phyloP scores from a whole-genome alignment of 768 basidiomycete genomes.

The Collybia nuda region DNA sequence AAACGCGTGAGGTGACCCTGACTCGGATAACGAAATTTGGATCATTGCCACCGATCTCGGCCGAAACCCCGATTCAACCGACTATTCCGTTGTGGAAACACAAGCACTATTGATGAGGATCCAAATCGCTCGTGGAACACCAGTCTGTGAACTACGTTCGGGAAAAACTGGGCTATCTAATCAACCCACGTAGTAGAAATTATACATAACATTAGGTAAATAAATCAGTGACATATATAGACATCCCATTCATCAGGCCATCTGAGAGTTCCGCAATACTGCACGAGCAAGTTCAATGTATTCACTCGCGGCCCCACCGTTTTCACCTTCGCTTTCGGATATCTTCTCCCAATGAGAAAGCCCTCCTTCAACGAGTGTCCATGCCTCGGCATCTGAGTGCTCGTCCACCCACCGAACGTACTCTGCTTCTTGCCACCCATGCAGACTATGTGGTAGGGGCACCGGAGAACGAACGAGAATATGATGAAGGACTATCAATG shows the following conservation, averaged over 20 bases:
- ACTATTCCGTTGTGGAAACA: no score
- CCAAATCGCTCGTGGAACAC: no score
- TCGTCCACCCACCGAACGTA: constrained; percentile 97
- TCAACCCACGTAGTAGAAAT: no score
- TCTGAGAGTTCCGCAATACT: constrained; percentile 52
- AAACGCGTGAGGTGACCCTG: constrained; percentile 3
- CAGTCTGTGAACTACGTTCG: no score
- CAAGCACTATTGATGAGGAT: no score
- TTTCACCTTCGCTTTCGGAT: constrained; percentile 54
- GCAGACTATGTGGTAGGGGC: constrained; percentile 82
- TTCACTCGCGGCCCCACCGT: constrained; percentile 46
- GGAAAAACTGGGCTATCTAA: no score
- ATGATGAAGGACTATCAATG: constrained; percentile 88
- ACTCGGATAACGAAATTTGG: neutral
- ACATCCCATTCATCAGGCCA: constrained; percentile 5
- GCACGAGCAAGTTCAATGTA: constrained; percentile 67
- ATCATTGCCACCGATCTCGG: no score
- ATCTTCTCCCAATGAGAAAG: constrained; percentile 78
- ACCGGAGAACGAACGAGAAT: constrained; percentile 88
- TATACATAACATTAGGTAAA: no score
- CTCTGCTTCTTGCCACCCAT: constrained; percentile 94
- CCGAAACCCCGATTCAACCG: no score
- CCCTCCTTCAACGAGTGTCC: constrained; percentile 78
- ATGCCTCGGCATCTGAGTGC: constrained; percentile 78
- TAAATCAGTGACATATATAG: no score